Evolutionary conservation across 1,284 basidiomycete genomes (phyloP), one percentile per base, ranked within the genome.

Genomic region (Cutaneotrichosporon sp.): DNA sequence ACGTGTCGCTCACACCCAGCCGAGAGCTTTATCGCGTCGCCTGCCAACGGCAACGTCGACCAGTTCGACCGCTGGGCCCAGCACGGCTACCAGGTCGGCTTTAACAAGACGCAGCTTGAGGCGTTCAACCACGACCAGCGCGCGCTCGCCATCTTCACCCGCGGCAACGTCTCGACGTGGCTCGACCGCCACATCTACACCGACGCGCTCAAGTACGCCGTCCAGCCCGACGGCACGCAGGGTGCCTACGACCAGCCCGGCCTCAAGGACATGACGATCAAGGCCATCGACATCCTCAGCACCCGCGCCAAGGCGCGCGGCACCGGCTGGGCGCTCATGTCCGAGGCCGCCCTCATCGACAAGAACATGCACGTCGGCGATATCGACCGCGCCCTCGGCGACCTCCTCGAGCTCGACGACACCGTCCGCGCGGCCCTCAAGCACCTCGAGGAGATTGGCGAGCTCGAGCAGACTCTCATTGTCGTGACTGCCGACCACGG

Each of bases 381-480:
- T 60, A 74, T 80, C 47, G 75, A 80, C 60, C 77, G 79, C 20
- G 79, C 80, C 11, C 73, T 81, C 18, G 81, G 80, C 13, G 81
- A 82, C 51, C 72, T 81, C 9, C 76, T 81, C 57, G 80, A 82
- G 69, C 74, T 81, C 45, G 80, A 82, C 68, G 75, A 80, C 67
- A 80, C 80, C 6, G 60, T 82, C 45, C 71, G 74, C 45, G 76
- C 78, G 4, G 78, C 76, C 10, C 64, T 81, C n/a, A 63, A 72
- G 45, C 78, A 78, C 65, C 73, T 81, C 61, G 70, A 75, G 63
- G 63, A 78, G 71, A 78, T 80, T 46, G 80, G 80, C 49, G 72
- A 79, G 65, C 69, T 73, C 43, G 76, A 82, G 22, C 70, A 81
- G 25, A 82, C 81, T 7, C 75, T 81, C 27, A 66, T 82, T 53